Conservation (phyloP, 192 early-diverging fungal genomes). For the Backusella tuberculispora region DNA sequence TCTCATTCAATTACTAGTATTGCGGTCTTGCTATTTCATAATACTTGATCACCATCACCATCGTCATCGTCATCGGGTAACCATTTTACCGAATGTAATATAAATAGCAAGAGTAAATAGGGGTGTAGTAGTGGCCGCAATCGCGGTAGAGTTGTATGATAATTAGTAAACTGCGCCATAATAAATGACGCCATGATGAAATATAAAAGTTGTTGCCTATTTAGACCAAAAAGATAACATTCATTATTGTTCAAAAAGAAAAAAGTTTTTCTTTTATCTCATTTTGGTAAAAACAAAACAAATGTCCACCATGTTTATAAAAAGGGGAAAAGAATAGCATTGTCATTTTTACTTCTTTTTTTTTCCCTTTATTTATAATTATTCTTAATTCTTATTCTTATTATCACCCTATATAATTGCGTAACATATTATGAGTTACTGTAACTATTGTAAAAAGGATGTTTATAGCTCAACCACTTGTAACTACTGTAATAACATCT, state of each 20-base stretch:
- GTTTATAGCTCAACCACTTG: conserved; percentile 11
- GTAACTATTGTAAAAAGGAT: conserved; percentile 19
- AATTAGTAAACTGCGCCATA: neutral
- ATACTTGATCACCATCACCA: no score
- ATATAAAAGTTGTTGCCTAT: neutral
- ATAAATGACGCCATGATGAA: neutral
- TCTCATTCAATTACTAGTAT: no score
- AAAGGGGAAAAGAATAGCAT: neutral
- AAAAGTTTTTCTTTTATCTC: neutral
- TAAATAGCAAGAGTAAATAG: no score
- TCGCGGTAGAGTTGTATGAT: neutral
- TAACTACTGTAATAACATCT: neutral
- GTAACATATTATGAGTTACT: conserved; percentile 1
- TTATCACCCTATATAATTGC: no score
- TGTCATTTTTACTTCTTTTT: neutral
- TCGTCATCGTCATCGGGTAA: no score
- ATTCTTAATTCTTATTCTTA: neutral
- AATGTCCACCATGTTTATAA: neutral
- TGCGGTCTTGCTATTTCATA: no score
- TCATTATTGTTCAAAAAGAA: neutral
- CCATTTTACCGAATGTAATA: no score
- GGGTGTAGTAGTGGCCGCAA: neutral
- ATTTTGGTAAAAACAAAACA: conserved; percentile 14
- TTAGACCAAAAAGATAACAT: conserved; percentile 3
- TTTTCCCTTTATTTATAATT: neutral